Evolutionary conservation across 305 asterid genomes (phyloP).

Genomic region (Salvia sclarea): DNA sequence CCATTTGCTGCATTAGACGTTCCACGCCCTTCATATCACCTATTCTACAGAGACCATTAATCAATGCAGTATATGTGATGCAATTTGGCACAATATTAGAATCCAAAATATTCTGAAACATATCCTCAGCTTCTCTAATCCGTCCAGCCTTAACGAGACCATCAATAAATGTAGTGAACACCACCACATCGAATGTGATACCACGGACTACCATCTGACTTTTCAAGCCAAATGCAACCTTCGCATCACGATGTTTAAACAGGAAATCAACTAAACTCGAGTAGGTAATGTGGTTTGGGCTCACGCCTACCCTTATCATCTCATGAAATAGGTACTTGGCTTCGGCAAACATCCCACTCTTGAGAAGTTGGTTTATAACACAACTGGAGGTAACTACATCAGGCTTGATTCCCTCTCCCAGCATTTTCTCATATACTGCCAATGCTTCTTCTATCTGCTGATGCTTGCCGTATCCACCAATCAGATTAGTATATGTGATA

Average conservation of each 20-base stretch:
- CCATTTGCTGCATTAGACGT: conserved; percentile 65
- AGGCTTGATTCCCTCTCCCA: conserved; percentile 52
- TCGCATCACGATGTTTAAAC: conserved; percentile 48
- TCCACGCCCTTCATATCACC: conserved; percentile 63
- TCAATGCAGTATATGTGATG: conserved; percentile 67
- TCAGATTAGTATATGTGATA: conserved; percentile 54
- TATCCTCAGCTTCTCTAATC: conserved; percentile 61
- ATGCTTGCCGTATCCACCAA: conserved; percentile 49
- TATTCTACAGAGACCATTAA: conserved; percentile 66
- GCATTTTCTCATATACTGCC: conserved; percentile 54
- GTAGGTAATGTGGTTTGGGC: conserved; percentile 78
- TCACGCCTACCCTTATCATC: conserved; percentile 55
- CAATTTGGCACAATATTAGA: conserved; percentile 52
- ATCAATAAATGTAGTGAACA: conserved; percentile 64
- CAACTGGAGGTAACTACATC: conserved; percentile 70
- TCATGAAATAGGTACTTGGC: conserved; percentile 55
- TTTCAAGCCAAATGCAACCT: conserved; percentile 63
- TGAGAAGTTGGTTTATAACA: conserved; percentile 58
- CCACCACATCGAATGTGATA: conserved; percentile 65
- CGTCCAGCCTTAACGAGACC: conserved; percentile 73
- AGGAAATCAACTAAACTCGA: conserved; percentile 59
- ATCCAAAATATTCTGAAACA: conserved; percentile 50
- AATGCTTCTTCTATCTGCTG: conserved; percentile 55
- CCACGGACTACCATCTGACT: conserved; percentile 88
- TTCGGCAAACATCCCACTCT: conserved; percentile 58